Evolutionary conservation across 192 early-diverging fungal genomes (phyloP), one percentile per base, ranked within the genome.

Genomic region (Spinellus fusiger): DNA sequence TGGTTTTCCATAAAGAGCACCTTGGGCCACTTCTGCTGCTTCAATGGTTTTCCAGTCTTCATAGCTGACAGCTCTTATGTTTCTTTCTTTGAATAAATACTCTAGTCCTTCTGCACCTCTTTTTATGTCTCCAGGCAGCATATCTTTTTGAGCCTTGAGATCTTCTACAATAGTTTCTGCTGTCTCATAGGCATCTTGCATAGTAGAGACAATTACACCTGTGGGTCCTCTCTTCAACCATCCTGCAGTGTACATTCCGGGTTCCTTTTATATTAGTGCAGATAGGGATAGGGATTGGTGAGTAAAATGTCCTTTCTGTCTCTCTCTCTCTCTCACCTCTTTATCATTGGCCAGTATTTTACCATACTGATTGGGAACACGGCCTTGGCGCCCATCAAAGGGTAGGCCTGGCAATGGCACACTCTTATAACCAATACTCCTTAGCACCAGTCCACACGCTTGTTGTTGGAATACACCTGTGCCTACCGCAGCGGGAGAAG

Each of bases 141-240:
- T 81, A 2, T 74, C 69, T 40, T 74, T 53, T 9, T 71, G 76
- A 4, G 54, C 65, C 27, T 56, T 59, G 23, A 86, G 68, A 61
- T 92, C 90, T 31, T 74, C 64, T 16, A 91, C 56, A 26, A 96
- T 78, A 0, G 83, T 77, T 27, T 89, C 84, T 2, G 89, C 93
- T 0, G 96, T 98, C 59, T 95, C 90, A 61, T 91, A 86, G 0
- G 93, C 93, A 60, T 95, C 92, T 37, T 84, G 83, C 92, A 98
- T 94, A 5, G 96, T 98, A 0, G 93, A 78, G 1, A 93, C 94
- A 66, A 98, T 93, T 9, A 95, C 93, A 2, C 95, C 96, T 2
- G 83, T 83, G 22, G 96, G 92, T 0, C 96, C 96, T 23, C 89
- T 84, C 66, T 97, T 98, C n/a, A 95, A 63, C 96, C 96, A 98